These are phyloP conservation scores for Hypoxylon lienhwacheense DNA, from an alignment of 495 filamentous ascomycete genomes.

Conservation along the genomic window DNA sequence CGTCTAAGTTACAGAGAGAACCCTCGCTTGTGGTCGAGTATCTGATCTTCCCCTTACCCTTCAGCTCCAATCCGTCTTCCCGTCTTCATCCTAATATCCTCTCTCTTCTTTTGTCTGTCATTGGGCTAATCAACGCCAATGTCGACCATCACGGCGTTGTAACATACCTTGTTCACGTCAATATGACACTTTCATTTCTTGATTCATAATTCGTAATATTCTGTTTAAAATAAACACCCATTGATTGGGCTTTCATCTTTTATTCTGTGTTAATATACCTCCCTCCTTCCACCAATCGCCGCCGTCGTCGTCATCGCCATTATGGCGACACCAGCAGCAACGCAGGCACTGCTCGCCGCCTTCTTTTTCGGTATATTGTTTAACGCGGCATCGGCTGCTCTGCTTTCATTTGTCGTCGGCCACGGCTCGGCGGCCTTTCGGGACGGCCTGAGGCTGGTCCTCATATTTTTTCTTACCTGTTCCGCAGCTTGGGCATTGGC, in stretches of 20 bases:
- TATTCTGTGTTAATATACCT: conserved; percentile 32
- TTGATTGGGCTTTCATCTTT: conserved; percentile 56
- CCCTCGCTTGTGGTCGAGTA: conserved; percentile 20
- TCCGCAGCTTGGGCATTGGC: conserved; percentile 55
- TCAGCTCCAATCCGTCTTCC: conserved; percentile 9
- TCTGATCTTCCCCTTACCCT: conserved; percentile 10
- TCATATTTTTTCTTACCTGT: conserved; percentile 55
- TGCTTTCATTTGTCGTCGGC: conserved; percentile 55
- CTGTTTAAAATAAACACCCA: conserved; percentile 38
- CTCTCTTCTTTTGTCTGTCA: conserved; percentile 13
- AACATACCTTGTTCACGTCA: conserved; percentile 21
- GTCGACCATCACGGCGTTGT: conserved; percentile 27
- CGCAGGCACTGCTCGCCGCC: conserved; percentile 55
- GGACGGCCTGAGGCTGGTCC: conserved; percentile 66
- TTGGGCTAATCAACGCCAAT: conserved; percentile 19
- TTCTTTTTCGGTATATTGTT: conserved; percentile 59
- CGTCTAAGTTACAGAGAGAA: conserved; percentile 12
- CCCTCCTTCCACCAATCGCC: too few relatives aligned
- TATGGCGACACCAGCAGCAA: conserved; percentile 51
- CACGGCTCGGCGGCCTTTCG: conserved; percentile 53
- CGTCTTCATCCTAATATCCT: conserved; percentile 11
- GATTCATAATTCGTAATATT: conserved; percentile 33
- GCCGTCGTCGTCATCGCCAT: conserved; percentile 38
- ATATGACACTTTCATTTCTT: conserved; percentile 41
- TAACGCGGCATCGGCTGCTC: conserved; percentile 53